Conservation (phyloP, 495 filamentous ascomycete species). For the Hapsidospora chrysogenum region DNA sequence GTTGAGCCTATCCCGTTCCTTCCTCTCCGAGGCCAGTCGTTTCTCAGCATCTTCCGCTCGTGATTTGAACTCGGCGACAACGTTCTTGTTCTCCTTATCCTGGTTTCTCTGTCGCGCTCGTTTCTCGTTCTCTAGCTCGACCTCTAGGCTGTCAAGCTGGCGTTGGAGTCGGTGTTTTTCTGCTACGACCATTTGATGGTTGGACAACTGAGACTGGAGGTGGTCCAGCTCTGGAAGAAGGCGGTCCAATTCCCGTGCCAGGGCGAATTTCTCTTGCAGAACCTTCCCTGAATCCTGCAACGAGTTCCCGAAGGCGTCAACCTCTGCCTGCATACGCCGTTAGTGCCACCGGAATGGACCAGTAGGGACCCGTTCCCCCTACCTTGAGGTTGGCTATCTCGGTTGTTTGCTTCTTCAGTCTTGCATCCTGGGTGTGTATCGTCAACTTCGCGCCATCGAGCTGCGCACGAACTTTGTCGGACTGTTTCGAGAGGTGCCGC, state of each 20-base stretch:
- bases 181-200: slow-evolving; percentile 45
- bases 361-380: too few relatives aligned
- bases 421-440: slow-evolving; percentile 14
- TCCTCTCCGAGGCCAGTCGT: slow-evolving; percentile 22
- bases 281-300: slow-evolving; percentile 51
- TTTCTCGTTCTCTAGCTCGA: slow-evolving; percentile 67
- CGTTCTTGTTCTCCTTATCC: slow-evolving; percentile 20
- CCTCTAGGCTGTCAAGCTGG: slow-evolving; percentile 55
- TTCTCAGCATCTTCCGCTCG: slow-evolving; percentile 18
- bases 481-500: slow-evolving; percentile 37
- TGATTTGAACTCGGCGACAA: slow-evolving; percentile 6
- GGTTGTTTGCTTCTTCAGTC: slow-evolving; percentile 37
- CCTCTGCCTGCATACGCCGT: slow-evolving; percentile 36
- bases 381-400: slow-evolving; percentile 59
- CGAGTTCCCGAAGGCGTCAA: slow-evolving; percentile 41
- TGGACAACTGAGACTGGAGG: slow-evolving; percentile 48
- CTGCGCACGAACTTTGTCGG: slow-evolving; percentile 38
- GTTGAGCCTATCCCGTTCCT: slow-evolving; percentile 20
- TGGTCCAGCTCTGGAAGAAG: slow-evolving; percentile 68
- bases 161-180: slow-evolving; percentile 65
- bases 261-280: slow-evolving; percentile 56
- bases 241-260: slow-evolving; percentile 52
- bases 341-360: not conserved
- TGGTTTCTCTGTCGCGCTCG: slow-evolving; percentile 43
- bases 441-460: slow-evolving; percentile 40